Evolutionary conservation across 441 rosid genomes (phyloP).

Genomic region (Erodium moschatum): DNA sequence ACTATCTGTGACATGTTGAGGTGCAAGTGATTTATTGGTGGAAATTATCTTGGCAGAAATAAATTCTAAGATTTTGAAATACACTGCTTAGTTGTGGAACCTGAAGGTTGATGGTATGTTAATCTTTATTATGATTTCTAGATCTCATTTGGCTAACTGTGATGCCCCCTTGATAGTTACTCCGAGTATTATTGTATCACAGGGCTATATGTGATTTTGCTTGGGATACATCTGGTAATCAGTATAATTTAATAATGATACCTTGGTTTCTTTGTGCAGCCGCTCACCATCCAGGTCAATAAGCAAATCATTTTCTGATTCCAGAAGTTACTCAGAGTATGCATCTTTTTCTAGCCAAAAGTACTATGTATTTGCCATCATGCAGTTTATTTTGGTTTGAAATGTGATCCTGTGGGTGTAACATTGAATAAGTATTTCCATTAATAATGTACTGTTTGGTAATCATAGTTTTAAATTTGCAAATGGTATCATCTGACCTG

Average conservation of each 20-base stretch:
- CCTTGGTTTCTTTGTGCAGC: conserved; percentile 31
- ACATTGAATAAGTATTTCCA: background rate
- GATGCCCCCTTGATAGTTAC: conserved; percentile 26
- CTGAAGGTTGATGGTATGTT: conserved; percentile 34
- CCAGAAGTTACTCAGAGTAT: conserved; percentile 57
- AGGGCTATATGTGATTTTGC: background rate
- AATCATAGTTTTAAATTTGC: background rate
- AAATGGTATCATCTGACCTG: conserved; percentile 16
- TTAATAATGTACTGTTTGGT: background rate
- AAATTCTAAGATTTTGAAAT: background rate
- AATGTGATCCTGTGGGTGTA: background rate
- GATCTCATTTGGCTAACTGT: background rate
- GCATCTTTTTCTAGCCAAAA: conserved; percentile 12
- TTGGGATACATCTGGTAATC: background rate
- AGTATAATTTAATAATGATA: conserved; percentile 12
- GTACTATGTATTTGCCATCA: background rate
- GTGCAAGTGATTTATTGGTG: background rate
- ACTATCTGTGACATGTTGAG: background rate
- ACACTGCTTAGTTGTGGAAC: background rate
- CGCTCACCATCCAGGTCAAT: conserved; percentile 42
- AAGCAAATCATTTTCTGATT: conserved; percentile 51
- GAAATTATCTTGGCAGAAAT: background rate
- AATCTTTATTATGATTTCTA: conserved; percentile 24
- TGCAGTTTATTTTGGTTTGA: conserved; percentile 8
- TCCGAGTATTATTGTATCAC: conserved; percentile 10